Evolutionary conservation across 1,139 yeast species (phyloP), one percentile per base, ranked within the genome.

Genomic region (Scheffersomyces cryptocercus): DNA sequence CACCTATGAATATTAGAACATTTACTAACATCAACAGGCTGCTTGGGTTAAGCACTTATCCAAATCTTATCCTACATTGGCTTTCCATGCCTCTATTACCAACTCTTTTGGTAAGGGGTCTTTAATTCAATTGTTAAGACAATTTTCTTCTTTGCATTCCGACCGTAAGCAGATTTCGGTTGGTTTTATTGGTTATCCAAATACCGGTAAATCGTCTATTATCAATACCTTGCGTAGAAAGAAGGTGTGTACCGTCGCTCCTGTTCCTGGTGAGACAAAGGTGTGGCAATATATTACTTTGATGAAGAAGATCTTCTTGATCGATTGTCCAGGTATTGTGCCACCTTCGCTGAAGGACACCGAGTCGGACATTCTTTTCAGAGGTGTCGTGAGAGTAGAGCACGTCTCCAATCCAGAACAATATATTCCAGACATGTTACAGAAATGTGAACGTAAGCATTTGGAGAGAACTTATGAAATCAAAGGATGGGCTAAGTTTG

Each of bases 241-340:
- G 77, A 93, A 93, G 73, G 99, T 93, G 37, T 95, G 99, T 71
- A 85, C 81, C 38, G 98, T 93, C 40, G 99, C 99, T 2, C 99
- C 99, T 39, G 90, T 93, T 57, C 99, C 99, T 28, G 99, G 99
- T 63, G 99, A 93, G 64, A 93, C 99, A 37, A 93, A 93, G 68
- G 98, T 93, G 36, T 93, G 99, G 99, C 99, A 93, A 73, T 93
- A 93, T 70, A 90, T 93, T 59, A 91, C 99, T 2, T 76, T 93
- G 60, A 93, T 93, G 97, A 90, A 91, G 75, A 81, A 91, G 55
- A 93, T 93, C 43, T 93, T 90, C 68, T 75, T 93, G 58, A 93
- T 93, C 59, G 99, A 93, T 69, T 93, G 99, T 74, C 99, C 99
- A 3, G 99, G 99, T 68, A 91, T 93, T 62, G 99, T 95, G 5